phyloP scores from a whole-genome alignment of 352 stramenopile species.

The Peronospora destructor region DNA sequence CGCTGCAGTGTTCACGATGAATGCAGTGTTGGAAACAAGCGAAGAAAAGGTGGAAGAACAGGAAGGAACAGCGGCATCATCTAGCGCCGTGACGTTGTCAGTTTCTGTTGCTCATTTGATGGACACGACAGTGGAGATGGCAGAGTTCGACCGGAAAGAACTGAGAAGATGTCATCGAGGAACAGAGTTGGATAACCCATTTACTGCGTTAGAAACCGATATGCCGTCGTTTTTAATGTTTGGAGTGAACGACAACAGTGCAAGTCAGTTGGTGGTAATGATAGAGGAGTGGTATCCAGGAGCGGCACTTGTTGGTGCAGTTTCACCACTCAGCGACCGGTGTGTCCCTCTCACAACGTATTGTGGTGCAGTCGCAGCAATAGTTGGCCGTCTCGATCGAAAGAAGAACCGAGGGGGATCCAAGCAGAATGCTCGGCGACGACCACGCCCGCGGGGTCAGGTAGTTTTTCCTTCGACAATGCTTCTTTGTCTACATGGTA shows the following conservation, averaged over 20 bases:
- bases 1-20: conserved; percentile 32
- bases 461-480: conserved; percentile 40
- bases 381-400: conserved; percentile 1
- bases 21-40: conserved; percentile 20
- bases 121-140: conserved; percentile 36
- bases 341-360: conserved; percentile 35
- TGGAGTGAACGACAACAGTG: conserved; percentile 44
- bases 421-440: conserved; percentile 9
- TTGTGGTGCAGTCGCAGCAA: background rate
- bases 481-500: conserved; percentile 34
- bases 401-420: conserved; percentile 4
- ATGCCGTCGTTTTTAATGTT: conserved; percentile 50
- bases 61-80: background rate
- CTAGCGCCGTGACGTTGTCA: conserved; percentile 30
- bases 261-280: conserved; percentile 31
- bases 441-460: conserved; percentile 3
- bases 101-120: conserved; percentile 39
- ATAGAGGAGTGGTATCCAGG: conserved; percentile 34
- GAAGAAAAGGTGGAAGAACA: background rate
- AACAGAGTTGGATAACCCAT: conserved; percentile 30
- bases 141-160: conserved; percentile 45
- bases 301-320: conserved; percentile 34
- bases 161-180: conserved; percentile 37
- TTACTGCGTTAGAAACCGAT: conserved; percentile 12
- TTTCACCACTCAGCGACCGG: conserved; percentile 34